Evolutionary conservation across 169 alveolate genomes (phyloP), one percentile per base, ranked within the genome.

Genomic region (Eimeria necatrix): DNA sequence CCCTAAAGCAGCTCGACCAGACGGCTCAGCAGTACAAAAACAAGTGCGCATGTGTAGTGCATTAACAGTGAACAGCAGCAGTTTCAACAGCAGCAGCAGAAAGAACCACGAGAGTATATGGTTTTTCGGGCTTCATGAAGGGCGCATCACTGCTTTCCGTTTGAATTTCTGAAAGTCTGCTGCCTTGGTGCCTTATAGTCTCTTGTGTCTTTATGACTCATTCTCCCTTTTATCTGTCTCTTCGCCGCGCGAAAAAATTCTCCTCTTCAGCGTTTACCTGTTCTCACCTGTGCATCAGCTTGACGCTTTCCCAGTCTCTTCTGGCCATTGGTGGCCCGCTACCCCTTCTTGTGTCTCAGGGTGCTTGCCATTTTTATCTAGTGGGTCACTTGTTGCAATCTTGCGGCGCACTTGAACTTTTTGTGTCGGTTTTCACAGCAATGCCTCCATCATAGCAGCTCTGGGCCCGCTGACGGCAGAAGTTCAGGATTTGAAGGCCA

Each of bases 401-500:
- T 10, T 41, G 49, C 2, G 3, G 49, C 78, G 9, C 60, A 46
- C 1, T 41, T 24, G 32, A 26, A 3, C 41, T 73, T 59, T 32
- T 46, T 73, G 84, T 48, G 32, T 73, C n/a, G n/a, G n/a, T 56
- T 73, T 52, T 10, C 70, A 9, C 89, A 80, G 89, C 89, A 80
- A 80, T 26, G 73, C 89, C 10, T 51, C 89, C 20, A 80, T 80
- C 52, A 80, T 80, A 12, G 89, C 48, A 70, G 89, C 89, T 3
- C 52, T 80, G 64, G 89, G 89, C 24, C 89, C 89, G 73, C 89
- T 80, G 89, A 80, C 89, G 20, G 89, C 89, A 46, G 89, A 80
- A n/a, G 89, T 80, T 80, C 24, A 24, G 71, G 70, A 80, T 52
- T 52, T 80, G 89, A 80, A 80, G 89, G 89, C 89, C 71, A 80